Percentiles rank a stretch among this genome's conserved stretches.
phyloP scores from a whole-genome alignment of 805 yeast species.

The Kregervanrija delftensis region DNA sequence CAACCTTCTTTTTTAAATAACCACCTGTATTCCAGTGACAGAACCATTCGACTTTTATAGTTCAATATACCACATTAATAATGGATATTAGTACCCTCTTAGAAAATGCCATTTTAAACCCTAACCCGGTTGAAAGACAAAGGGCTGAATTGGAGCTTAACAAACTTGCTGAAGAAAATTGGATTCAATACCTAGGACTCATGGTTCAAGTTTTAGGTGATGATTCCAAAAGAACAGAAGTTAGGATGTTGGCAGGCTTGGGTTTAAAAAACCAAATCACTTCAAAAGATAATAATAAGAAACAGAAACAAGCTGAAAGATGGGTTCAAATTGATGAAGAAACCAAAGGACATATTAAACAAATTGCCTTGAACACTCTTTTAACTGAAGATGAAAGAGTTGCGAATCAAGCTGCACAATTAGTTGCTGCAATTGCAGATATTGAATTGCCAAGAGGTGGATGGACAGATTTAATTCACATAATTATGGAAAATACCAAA shows the following conservation, averaged over 20 bases:
- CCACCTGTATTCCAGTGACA: too few species aligned
- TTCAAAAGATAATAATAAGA: constrained; percentile 66
- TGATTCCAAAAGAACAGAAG: constrained; percentile 61
- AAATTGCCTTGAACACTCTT: constrained; percentile 55
- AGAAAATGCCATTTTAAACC: constrained; percentile 71
- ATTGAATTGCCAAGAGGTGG: constrained; percentile 82
- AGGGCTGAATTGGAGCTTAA: constrained; percentile 75
- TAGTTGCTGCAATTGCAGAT: constrained; percentile 95
- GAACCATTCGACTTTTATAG: too few species aligned
- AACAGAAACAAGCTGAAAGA: constrained; percentile 53
- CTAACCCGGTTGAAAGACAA: constrained; percentile 59
- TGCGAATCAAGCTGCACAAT: constrained; percentile 84
- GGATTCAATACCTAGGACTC: constrained; percentile 63
- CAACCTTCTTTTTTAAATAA: too few species aligned
- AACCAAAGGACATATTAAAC: constrained; percentile 59
- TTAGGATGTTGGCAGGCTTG: constrained; percentile 86
- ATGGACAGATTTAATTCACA: constrained; percentile 83
- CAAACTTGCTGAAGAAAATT: constrained; percentile 66
- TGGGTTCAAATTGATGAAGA: constrained; percentile 61
- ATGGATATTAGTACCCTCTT: constrained; percentile 66
- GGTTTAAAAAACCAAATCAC: constrained; percentile 82
- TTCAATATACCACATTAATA: too few species aligned
- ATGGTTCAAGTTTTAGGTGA: constrained; percentile 68
- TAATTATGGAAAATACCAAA: constrained; percentile 80
- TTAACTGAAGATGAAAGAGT: constrained; percentile 66